Conservation (phyloP, 305 asterid species). For the Plantago rigida region DNA sequence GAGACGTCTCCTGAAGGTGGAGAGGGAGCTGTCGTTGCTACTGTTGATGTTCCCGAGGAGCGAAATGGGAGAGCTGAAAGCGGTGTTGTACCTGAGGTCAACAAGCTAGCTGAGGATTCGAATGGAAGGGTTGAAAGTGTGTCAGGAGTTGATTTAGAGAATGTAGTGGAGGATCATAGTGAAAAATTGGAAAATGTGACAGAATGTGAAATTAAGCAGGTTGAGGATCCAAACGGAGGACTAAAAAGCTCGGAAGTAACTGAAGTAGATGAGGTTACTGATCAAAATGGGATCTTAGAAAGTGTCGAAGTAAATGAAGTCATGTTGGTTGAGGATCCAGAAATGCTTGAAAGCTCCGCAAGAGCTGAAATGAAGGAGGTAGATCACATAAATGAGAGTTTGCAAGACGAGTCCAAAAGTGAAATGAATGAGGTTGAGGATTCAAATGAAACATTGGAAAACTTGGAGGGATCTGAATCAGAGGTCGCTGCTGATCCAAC, state of each 20-base stretch:
- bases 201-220: constrained; percentile 21
- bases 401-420: constrained; percentile 21
- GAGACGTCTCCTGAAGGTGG: constrained; percentile 21
- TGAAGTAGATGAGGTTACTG: not conserved
- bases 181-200: constrained; percentile 2
- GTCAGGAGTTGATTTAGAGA: not conserved
- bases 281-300: constrained; percentile 13
- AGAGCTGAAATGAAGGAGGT: constrained; percentile 14
- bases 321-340: constrained; percentile 12
- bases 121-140: not conserved
- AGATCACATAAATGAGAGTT: constrained; percentile 20
- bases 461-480: constrained; percentile 18
- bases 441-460: constrained; percentile 17
- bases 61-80: not conserved
- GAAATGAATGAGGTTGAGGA: constrained; percentile 25
- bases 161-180: not conserved
- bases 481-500: constrained; percentile 22
- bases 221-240: constrained; percentile 7
- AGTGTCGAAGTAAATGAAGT: constrained; percentile 11
- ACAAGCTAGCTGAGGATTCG: not conserved
- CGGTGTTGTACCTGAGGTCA: not conserved
- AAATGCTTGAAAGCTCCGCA: constrained; percentile 5
- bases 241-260: constrained; percentile 8
- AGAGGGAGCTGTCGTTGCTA: constrained; percentile 13
- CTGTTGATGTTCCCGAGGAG: constrained; percentile 17